A percentile compares a stretch with the other conserved stretches of the same genome.
Evolutionary conservation across 2,329 filamentous ascomycete genomes (phyloP).

Genomic region (Cladosporium austrohemisphaericum): DNA sequence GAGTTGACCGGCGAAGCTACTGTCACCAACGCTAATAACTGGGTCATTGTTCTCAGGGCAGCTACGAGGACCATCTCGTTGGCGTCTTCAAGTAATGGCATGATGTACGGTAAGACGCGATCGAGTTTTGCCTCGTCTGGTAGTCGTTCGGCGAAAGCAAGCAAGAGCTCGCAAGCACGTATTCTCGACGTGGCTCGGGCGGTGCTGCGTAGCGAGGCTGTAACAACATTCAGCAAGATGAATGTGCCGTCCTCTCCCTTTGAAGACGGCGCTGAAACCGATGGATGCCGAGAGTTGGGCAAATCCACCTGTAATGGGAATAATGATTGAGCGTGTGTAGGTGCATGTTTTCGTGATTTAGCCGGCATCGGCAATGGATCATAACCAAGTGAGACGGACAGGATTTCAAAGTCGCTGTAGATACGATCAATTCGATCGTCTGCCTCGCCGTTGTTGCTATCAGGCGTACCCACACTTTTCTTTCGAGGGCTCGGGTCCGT

Average conservation of each 20-base stretch:
- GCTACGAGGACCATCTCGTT: conserved; percentile 81
- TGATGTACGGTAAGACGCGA: conserved; percentile 83
- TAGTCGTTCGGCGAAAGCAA: conserved; percentile 85
- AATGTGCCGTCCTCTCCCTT: conserved; percentile 82
- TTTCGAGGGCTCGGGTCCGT: conserved; percentile 84
- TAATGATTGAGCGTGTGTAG: conserved; percentile 51
- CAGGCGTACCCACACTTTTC: conserved; percentile 63
- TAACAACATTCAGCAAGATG: conserved; percentile 85
- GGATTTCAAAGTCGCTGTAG: conserved; percentile 95
- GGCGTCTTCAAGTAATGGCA: conserved; percentile 75
- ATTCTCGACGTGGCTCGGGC: conserved; percentile 82
- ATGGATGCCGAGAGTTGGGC: conserved; percentile 74
- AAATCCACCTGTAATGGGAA: conserved; percentile 84
- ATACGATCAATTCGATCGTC: conserved; percentile 93
- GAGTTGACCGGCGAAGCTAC: conserved; percentile 76
- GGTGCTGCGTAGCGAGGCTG: conserved; percentile 83
- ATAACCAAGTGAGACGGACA: conserved; percentile 87
- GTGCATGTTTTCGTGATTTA: conserved; percentile 36
- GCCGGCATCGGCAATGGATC: conserved; percentile 40
- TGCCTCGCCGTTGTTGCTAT: conserved; percentile 74
- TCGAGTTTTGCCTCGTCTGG: conserved; percentile 96
- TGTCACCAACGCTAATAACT: conserved; percentile 79
- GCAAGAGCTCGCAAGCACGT: conserved; percentile 81
- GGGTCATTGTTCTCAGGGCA: conserved; percentile 80
- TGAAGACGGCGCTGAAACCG: conserved; percentile 57